These are phyloP conservation scores for Volutella citrinella DNA, from an alignment of 2,329 filamentous ascomycete species.

Conservation along the genomic window DNA sequence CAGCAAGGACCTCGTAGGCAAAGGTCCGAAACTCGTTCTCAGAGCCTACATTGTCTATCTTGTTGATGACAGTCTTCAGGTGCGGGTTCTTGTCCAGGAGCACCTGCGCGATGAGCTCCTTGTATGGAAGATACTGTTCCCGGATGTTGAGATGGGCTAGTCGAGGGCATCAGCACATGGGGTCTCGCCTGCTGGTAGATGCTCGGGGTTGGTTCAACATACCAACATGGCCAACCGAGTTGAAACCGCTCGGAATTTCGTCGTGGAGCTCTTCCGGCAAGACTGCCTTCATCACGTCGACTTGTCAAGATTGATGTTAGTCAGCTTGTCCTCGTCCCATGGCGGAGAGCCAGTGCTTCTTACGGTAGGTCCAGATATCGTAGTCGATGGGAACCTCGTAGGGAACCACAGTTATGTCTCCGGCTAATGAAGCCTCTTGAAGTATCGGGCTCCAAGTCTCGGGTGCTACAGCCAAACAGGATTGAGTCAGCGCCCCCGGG, in stretches of 20 bases:
- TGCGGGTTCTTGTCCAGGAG: constrained; percentile 84
- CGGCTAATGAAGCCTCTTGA: constrained; percentile 62
- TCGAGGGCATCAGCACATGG: too few relatives aligned
- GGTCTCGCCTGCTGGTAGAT: too few relatives aligned
- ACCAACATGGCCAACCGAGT: constrained; percentile 84
- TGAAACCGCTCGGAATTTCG: constrained; percentile 83
- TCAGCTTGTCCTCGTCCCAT: too few relatives aligned
- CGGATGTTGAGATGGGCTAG: constrained; percentile 86
- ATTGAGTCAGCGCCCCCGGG: too few relatives aligned
- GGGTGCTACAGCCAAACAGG: too few relatives aligned
- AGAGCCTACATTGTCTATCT: constrained; percentile 81
- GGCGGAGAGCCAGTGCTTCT: too few relatives aligned
- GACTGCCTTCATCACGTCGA: constrained; percentile 79
- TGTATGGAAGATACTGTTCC: constrained; percentile 79
- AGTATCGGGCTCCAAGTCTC: constrained; percentile 75
- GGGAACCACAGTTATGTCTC: constrained; percentile 69
- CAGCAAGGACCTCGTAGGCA: constrained; percentile 83
- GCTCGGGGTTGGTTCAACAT: too few relatives aligned
- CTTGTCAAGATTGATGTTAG: constrained; percentile 45
- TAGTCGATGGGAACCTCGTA: constrained; percentile 78
- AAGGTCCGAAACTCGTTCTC: constrained; percentile 90
- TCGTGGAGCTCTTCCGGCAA: constrained; percentile 76
- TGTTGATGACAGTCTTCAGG: constrained; percentile 92
- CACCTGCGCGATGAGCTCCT: constrained; percentile 78
- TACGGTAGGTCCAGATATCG: constrained; percentile 81